Percentiles rank a stretch among this genome's conserved stretches.
Evolutionary conservation across 495 filamentous ascomycete species (phyloP).

Genomic region (Aspergillus nidulans): DNA sequence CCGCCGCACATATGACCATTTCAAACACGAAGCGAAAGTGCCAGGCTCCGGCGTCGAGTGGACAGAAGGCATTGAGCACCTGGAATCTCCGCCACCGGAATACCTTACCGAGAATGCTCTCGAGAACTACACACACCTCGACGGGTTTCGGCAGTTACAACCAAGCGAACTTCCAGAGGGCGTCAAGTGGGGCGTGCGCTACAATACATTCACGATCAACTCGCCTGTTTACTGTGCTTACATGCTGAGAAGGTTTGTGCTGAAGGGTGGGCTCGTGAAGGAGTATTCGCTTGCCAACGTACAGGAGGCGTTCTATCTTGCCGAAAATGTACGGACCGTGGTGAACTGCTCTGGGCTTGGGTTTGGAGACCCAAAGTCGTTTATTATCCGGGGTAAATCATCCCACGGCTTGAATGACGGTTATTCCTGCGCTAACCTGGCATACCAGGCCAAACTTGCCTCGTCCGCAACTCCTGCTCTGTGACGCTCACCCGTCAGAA

Average conservation of each 20-base stretch:
- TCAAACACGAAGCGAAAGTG: slow-evolving; percentile 37
- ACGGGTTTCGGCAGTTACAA: slow-evolving; percentile 41
- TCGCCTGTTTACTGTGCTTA: slow-evolving; percentile 58
- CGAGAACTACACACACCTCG: slow-evolving; percentile 27
- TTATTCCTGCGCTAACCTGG: not conserved
- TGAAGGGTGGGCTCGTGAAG: slow-evolving; percentile 45
- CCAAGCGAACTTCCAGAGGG: slow-evolving; percentile 40
- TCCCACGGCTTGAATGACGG: too few relatives aligned
- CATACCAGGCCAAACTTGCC: slow-evolving; percentile 37
- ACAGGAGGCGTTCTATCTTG: slow-evolving; percentile 46
- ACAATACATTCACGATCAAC: slow-evolving; percentile 56
- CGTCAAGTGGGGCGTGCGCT: slow-evolving; percentile 52
- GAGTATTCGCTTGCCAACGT: slow-evolving; percentile 38
- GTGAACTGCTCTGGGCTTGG: slow-evolving; percentile 58
- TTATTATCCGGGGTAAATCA: slow-evolving; percentile 50
- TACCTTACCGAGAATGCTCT: slow-evolving; percentile 35
- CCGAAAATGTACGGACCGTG: slow-evolving; percentile 39
- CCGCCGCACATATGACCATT: slow-evolving; percentile 45
- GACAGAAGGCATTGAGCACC: slow-evolving; percentile 55
- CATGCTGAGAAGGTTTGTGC: slow-evolving; percentile 48
- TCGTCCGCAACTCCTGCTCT: slow-evolving; percentile 43
- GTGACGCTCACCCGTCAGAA: slow-evolving; percentile 58
- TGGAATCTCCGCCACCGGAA: slow-evolving; percentile 46
- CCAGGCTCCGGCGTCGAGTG: slow-evolving; percentile 50
- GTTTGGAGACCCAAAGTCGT: slow-evolving; percentile 48